Evolutionary conservation across 768 basidiomycete species (phyloP), one percentile per base, ranked within the genome.

Genomic region (Mycena metata): DNA sequence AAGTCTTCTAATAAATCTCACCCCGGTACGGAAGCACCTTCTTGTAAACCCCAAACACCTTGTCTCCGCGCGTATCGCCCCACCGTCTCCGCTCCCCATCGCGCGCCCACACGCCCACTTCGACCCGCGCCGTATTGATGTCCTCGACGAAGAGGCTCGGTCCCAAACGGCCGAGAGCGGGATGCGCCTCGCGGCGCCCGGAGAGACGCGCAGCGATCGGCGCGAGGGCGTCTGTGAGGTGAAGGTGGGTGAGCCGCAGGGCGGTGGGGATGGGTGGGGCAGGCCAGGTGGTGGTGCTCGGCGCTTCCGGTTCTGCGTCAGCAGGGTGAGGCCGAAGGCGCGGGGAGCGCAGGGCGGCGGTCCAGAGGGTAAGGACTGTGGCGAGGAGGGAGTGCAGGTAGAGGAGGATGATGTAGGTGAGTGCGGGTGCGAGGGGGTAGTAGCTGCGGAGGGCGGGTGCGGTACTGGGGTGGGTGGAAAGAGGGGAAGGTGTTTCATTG

Each of bases 21-120:
- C 70, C 70, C 50, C 54, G 49, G 3, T 19, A 71, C 41, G 70
- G 39, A 49, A 67, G 24, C 17, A 71, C 62, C 62, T 64, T 71
- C 70, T 67, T 71, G 23, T 71, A 67, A 30, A 71, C 70, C 35
- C 70, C 70, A 65, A 71, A 71, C 58, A 71, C 70, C 8, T 55
- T 15, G 12, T 67, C 69, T 41, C 64, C 65, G 21, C 21, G 42
- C 57, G 36, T 19, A 15, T 67, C 66, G 3, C 66, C 66, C 66
- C 66, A 71, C 21, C 70, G 55, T 35, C 33, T 41, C 39, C 55
- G 35, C 21, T 47, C 52, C 19, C 62, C 60, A 7, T 57, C 61
- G 33, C 49, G 66, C 51, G 47, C 58, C 70, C 70, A 71, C 52
- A 71, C 62, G 13, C 70, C 70, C 33, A 71, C 63, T 58, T 67